phyloP scores from a whole-genome alignment of 1,284 basidiomycete species.

The Termitomyces sp. region DNA sequence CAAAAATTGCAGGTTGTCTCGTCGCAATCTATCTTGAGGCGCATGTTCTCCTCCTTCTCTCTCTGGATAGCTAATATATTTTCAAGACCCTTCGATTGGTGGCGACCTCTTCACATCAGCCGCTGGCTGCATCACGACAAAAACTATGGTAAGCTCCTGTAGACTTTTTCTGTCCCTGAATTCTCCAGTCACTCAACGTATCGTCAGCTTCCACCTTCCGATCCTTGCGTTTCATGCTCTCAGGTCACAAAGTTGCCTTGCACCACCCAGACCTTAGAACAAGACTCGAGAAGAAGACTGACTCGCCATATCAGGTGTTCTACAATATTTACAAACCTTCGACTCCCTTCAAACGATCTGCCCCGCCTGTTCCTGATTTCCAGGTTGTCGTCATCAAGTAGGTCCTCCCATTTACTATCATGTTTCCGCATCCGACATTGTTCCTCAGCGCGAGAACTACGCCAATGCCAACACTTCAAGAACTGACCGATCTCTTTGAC shows the following conservation, averaged over 20 bases:
- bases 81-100: constrained; percentile 46
- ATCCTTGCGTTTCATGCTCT: constrained; percentile 70
- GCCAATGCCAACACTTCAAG: constrained; percentile 65
- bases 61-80: constrained; percentile 26
- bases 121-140: constrained; percentile 42
- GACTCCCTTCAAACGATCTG: constrained; percentile 77
- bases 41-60: constrained; percentile 31
- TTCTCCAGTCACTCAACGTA: constrained; percentile 3
- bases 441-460: constrained; percentile 61
- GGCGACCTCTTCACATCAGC: constrained; percentile 46
- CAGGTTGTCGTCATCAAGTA: constrained; percentile 83
- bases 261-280: constrained; percentile 21
- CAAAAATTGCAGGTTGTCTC: constrained; percentile 1
- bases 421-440: background rate
- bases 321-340: constrained; percentile 91
- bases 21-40: constrained; percentile 24
- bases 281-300: constrained; percentile 12
- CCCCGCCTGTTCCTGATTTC: constrained; percentile 83
- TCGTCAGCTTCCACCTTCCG: constrained; percentile 64
- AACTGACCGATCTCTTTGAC: constrained; percentile 61
- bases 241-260: constrained; percentile 47
- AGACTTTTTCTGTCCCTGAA: background rate
- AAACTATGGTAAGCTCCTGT: constrained; percentile 38
- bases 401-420: constrained; percentile 23
- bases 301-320: constrained; percentile 78